phyloP scores from a whole-genome alignment of 495 filamentous ascomycete genomes.

The Hypoxylon fragiforme region DNA sequence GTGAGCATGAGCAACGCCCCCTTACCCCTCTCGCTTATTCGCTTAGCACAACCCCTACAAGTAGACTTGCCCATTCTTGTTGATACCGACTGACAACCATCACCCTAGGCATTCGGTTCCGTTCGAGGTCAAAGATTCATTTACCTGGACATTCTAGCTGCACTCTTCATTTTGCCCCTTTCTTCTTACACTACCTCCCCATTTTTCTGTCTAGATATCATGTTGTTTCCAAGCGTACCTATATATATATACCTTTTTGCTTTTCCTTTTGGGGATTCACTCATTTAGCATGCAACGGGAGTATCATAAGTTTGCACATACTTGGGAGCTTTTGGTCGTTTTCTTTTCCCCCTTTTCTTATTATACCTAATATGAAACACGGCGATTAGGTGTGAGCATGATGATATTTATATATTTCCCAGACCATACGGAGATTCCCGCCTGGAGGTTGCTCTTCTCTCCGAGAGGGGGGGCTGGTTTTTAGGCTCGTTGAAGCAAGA shows the following conservation, averaged over 20 bases:
- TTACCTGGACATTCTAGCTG: constrained; percentile 57
- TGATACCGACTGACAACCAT: constrained; percentile 27
- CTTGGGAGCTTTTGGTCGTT: not conserved
- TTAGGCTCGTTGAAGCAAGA: constrained; percentile 12
- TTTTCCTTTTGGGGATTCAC: constrained; percentile 8
- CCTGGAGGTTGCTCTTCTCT: constrained; percentile 2
- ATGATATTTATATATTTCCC: constrained; percentile 15
- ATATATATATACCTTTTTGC: no score
- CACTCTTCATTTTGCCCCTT: not conserved
- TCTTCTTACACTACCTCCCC: not conserved
- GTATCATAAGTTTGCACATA: constrained; percentile 10
- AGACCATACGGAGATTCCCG: constrained; percentile 15
- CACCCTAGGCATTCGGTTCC: constrained; percentile 47
- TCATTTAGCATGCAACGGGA: constrained; percentile 14
- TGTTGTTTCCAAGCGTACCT: not conserved
- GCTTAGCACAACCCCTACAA: constrained; percentile 3
- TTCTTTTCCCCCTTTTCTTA: no score
- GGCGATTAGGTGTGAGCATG: constrained; percentile 20
- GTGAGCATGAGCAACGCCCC: constrained; percentile 32
- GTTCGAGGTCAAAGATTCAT: constrained; percentile 61
- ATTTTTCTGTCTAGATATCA: not conserved
- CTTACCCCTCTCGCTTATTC: constrained; percentile 23
- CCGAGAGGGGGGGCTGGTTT: not conserved
- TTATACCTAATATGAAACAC: constrained; percentile 20
- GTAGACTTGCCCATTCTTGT: constrained; percentile 21